Evolutionary conservation across 768 basidiomycete genomes (phyloP), one percentile per base, ranked within the genome.

Genomic region (Amanita inopinata): DNA sequence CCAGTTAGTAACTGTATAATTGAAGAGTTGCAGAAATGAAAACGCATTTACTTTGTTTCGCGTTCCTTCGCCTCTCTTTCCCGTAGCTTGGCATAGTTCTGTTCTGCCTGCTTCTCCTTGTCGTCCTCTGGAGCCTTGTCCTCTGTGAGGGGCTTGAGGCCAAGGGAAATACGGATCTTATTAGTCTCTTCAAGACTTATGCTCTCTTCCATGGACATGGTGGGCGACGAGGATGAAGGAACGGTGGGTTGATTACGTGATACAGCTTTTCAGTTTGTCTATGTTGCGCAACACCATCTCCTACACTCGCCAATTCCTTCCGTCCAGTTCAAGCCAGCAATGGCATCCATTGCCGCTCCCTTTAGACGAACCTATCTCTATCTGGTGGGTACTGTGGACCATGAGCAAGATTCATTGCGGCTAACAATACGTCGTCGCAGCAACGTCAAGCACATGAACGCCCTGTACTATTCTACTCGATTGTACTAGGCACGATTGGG

Each of bases 121-220:
- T 79, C 76, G 56, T 79, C 69, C n/a, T 70, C 73, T 5, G 83
- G 75, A 11, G 67, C 74, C 31, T 72, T 68, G 52, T 90, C 86
- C 52, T 91, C 92, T 12, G 82, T 84, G 44, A 98, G 74, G 31
- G 96, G 93, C 58, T 92, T 89, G 46, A 99, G 80, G 50, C 96
- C 96, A 28, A 96, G 74, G 3, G 83, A 84, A 46, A 94, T 78
- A 65, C 96, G 89, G 60, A 96, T 87, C 64, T 86, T 92, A 73
- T 93, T 93, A 27, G 91, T 93, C 70, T 93, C 90, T 56, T 92
- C 90, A 56, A 94, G 75, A 56, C 84, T 86, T 58, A 94, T 84
- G 51, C 85, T 82, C 61, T 87, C 78, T 67, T 89, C 83, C 83
- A 86, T 80, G 12, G 80, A 73, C 70, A 74, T 76, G 46, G 49